Evolutionary conservation across 225 moss, liverwort and hornwort genomes (phyloP).

Genomic region (Ulota crispa): DNA sequence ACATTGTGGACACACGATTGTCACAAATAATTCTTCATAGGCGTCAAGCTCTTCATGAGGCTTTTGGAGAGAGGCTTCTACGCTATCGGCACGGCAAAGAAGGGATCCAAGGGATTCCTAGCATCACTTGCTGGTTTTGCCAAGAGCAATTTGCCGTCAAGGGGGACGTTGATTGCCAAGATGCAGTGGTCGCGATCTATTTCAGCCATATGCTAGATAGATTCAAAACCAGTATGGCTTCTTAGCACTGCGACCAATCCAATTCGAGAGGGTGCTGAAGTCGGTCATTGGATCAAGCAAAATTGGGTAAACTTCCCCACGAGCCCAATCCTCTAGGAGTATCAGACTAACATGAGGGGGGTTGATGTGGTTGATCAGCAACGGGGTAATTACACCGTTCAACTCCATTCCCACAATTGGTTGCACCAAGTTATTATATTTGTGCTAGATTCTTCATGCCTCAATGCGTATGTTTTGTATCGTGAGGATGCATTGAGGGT

Average conservation of each 20-base stretch:
- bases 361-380: too few relatives aligned
- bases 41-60: not conserved
- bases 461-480: too few relatives aligned
- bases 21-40: not conserved
- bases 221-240: not conserved
- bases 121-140: not conserved
- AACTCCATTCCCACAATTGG: too few relatives aligned
- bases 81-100: not conserved
- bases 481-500: too few relatives aligned
- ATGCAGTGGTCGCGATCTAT: not conserved
- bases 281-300: too few relatives aligned
- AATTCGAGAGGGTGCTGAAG: accelerated
- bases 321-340: too few relatives aligned
- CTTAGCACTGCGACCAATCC: not conserved
- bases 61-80: not conserved
- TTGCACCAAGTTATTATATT: too few relatives aligned
- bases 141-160: not conserved
- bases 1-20: not conserved
- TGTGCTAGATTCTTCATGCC: too few relatives aligned
- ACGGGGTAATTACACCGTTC: too few relatives aligned
- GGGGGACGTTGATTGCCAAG: not conserved
- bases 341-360: too few relatives aligned
- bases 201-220: not conserved
- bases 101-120: not conserved
- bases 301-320: too few relatives aligned